Evolutionary conservation across 2,329 filamentous ascomycete genomes (phyloP).

Genomic region (Alternaria brassicicola): DNA sequence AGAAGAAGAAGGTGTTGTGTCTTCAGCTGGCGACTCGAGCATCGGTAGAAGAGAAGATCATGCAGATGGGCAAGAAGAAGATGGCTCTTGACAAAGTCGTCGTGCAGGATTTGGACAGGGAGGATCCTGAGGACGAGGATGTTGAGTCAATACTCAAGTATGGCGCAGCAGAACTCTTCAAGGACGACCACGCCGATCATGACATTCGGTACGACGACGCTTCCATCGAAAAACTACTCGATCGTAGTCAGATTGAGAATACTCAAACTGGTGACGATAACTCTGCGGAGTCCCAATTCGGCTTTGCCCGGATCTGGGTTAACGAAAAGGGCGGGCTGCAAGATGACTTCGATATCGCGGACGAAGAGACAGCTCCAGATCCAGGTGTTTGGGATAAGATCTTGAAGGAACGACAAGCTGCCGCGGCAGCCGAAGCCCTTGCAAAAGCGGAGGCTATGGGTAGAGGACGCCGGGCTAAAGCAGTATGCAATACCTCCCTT

Average conservation of each 20-base stretch:
- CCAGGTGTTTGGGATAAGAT: slow-evolving; percentile 89
- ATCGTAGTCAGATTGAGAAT: slow-evolving; percentile 80
- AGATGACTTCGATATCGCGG: slow-evolving; percentile 63
- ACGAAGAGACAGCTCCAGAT: slow-evolving; percentile 63
- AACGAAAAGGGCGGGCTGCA: slow-evolving; percentile 75
- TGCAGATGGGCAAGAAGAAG: slow-evolving; percentile 94
- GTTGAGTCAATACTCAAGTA: slow-evolving; percentile 86
- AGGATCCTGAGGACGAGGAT: slow-evolving; percentile 79
- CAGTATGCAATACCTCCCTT: slow-evolving; percentile 49
- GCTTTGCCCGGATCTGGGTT: slow-evolving; percentile 89
- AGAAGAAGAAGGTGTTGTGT: slow-evolving; percentile 93
- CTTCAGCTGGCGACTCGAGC: slow-evolving; percentile 92
- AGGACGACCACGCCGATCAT: slow-evolving; percentile 70
- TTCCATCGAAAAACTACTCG: slow-evolving; percentile 88
- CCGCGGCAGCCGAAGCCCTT: slow-evolving; percentile 71
- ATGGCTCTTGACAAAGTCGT: slow-evolving; percentile 94
- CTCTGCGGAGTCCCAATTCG: slow-evolving; percentile 79
- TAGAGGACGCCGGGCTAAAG: slow-evolving; percentile 77
- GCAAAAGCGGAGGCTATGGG: slow-evolving; percentile 79
- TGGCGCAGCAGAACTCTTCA: slow-evolving; percentile 85
- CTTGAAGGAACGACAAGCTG: slow-evolving; percentile 78
- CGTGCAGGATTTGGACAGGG: slow-evolving; percentile 86
- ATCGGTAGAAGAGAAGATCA: slow-evolving; percentile 92
- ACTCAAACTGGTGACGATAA: slow-evolving; percentile 68
- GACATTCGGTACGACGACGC: slow-evolving; percentile 82